Evolutionary conservation across 2,329 filamentous ascomycete species (phyloP), one percentile per base, ranked within the genome.

Genomic region (Cladosporium phlei): DNA sequence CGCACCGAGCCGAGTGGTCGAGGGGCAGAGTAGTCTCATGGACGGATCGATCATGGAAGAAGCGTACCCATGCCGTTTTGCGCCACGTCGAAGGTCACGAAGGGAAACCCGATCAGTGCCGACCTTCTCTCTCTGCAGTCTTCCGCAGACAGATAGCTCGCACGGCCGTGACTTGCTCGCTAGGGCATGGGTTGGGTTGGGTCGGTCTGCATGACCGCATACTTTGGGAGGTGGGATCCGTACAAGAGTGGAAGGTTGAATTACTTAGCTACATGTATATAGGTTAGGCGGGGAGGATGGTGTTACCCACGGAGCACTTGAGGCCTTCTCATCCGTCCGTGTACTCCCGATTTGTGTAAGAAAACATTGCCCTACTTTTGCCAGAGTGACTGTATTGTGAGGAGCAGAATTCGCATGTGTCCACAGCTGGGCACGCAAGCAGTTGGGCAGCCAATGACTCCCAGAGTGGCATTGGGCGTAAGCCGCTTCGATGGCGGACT

Each of bases 1-100:
- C n/a, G 32, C 42, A 37, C 32, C 21, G 32, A 12, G 24, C 42
- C 24, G 42, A 35, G 24, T 37, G 32, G 42, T n/a, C n/a, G n/a
- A n/a, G n/a, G n/a, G n/a, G n/a, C n/a, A n/a, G n/a, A n/a, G n/a
- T n/a, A n/a, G n/a, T n/a, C n/a, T n/a, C n/a, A 45, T 21, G 42
- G 24, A 34, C 24, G n/a, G 16, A 17, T 10, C 24, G 16, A 19
- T 17, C 32, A 12, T 16, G 42, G 42, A 37, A 32, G n/a, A 20
- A 33, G 29, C 28, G 29, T 22, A 32, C 28, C 19, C 20, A 28
- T 14, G 16, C 17, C 17, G 12, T 45, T 27, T n/a, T 27, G 32
- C 30, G 42, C 32, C 42, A 37, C 42, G 42, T 45, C 25, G 32
- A 21, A 28, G 22, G 17, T 28, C 42, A 37, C 42, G 42, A 34